These are phyloP conservation scores for Acidomyces sp. DNA, from an alignment of 495 filamentous ascomycete species.

Conservation along the genomic window DNA sequence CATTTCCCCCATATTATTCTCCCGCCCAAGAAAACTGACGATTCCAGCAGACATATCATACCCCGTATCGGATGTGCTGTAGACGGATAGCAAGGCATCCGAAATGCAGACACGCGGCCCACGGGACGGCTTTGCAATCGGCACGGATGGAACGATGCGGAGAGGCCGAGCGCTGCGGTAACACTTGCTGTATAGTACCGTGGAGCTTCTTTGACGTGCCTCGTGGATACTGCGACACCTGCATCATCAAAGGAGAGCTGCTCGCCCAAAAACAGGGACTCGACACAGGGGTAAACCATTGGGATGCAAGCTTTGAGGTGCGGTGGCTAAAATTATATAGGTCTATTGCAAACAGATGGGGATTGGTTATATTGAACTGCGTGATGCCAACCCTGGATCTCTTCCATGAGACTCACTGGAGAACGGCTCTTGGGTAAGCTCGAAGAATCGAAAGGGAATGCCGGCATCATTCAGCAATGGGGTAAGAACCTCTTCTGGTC, in stretches of 20 bases:
- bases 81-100: conserved; percentile 4
- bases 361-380: conserved; percentile 2
- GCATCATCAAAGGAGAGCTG: conserved; percentile 1
- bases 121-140: conserved; percentile 2
- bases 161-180: background rate
- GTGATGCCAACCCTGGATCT: conserved; percentile 4
- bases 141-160: conserved; percentile 1
- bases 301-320: no score
- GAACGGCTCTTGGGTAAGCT: background rate
- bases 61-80: background rate
- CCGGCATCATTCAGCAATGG: background rate
- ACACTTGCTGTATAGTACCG: background rate
- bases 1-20: background rate
- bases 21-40: background rate
- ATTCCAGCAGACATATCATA: background rate
- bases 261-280: conserved; percentile 4
- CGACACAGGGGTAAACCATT: conserved; percentile 2
- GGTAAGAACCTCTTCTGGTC: conserved; percentile 1
- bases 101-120: conserved; percentile 1
- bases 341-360: conserved; percentile 5
- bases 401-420: background rate
- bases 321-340: no score
- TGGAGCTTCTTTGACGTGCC: conserved; percentile 1
- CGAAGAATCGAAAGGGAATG: background rate
- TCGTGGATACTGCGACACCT: conserved; percentile 4